Conservation (phyloP, 176 grass and related monocot species). For the Carex scoparia region DNA sequence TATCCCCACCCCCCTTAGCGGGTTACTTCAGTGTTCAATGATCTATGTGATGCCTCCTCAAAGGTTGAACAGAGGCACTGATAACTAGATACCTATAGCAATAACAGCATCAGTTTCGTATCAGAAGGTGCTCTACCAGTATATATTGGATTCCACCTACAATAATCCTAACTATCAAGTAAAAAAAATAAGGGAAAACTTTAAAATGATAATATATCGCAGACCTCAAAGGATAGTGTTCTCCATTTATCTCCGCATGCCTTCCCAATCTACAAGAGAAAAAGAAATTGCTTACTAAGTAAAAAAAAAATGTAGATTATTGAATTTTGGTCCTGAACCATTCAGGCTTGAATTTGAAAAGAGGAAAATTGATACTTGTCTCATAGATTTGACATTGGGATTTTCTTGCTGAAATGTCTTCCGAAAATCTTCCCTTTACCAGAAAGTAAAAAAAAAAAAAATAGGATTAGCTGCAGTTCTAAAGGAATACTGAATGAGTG, state of each 20-base stretch:
- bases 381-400: slow-evolving; percentile 82
- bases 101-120: neutral
- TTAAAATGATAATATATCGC: slow-evolving; percentile 23
- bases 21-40: neutral
- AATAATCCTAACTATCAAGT: neutral
- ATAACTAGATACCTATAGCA: neutral
- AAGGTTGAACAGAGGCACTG: neutral
- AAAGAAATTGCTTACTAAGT: neutral
- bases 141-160: neutral
- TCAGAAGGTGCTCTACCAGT: neutral
- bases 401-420: slow-evolving; percentile 69
- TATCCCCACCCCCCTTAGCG: neutral
- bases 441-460: slow-evolving; percentile 24
- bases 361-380: slow-evolving; percentile 48
- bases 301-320: neutral
- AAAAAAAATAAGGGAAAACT: neutral
- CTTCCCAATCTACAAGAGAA: slow-evolving; percentile 63
- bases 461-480: neutral
- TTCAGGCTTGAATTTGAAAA: neutral
- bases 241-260: slow-evolving; percentile 91
- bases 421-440: slow-evolving; percentile 89
- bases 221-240: slow-evolving; percentile 83
- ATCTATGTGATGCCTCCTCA: neutral
- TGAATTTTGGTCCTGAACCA: neutral
- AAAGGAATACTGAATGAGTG: slow-evolving; percentile 7